Percentiles rank a stretch among this genome's conserved stretches.
Evolutionary conservation across 768 basidiomycete genomes (phyloP).

Genomic region (Lactarius hatsudake): DNA sequence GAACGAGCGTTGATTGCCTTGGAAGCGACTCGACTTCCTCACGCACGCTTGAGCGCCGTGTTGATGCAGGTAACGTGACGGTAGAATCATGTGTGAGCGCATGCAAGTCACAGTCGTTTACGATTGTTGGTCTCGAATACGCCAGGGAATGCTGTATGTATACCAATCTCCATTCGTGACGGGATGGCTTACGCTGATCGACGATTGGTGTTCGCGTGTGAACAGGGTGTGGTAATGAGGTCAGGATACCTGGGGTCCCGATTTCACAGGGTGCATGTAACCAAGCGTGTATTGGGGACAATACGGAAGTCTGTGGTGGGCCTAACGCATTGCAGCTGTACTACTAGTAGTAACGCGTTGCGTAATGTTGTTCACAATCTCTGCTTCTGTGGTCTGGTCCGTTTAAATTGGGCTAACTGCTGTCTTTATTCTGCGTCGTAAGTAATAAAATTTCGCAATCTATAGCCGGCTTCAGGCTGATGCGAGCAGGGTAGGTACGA

Average conservation of each 20-base stretch:
- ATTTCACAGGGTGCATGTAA: slow-evolving; percentile 7
- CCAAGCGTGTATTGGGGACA: slow-evolving; percentile 11
- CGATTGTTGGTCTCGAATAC: slow-evolving; percentile 7
- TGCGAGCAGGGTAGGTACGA: too few relatives aligned
- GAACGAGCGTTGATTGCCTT: not conserved
- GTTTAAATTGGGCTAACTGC: too few relatives aligned
- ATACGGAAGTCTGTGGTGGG: slow-evolving; percentile 4
- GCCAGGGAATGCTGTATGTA: slow-evolving; percentile 11
- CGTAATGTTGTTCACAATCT: too few relatives aligned
- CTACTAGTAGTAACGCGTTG: too few relatives aligned
- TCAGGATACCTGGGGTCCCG: not conserved
- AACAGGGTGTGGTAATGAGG: slow-evolving; percentile 10
- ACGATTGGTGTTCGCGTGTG: too few relatives aligned
- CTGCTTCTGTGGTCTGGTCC: too few relatives aligned
- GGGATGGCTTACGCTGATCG: too few relatives aligned
- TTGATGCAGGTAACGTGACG: slow-evolving; percentile 9
- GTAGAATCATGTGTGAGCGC: slow-evolving; percentile 5
- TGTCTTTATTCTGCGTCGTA: too few relatives aligned
- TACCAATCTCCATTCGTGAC: not conserved
- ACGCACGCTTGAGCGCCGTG: slow-evolving; percentile 6
- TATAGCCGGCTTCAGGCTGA: too few relatives aligned
- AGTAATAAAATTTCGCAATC: too few relatives aligned
- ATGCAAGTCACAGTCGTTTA: not conserved
- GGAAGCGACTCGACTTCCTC: not conserved
- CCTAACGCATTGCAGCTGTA: slow-evolving; percentile 1